phyloP scores from a whole-genome alignment of 495 filamentous ascomycete species.

The Podospora pseudoanserina region DNA sequence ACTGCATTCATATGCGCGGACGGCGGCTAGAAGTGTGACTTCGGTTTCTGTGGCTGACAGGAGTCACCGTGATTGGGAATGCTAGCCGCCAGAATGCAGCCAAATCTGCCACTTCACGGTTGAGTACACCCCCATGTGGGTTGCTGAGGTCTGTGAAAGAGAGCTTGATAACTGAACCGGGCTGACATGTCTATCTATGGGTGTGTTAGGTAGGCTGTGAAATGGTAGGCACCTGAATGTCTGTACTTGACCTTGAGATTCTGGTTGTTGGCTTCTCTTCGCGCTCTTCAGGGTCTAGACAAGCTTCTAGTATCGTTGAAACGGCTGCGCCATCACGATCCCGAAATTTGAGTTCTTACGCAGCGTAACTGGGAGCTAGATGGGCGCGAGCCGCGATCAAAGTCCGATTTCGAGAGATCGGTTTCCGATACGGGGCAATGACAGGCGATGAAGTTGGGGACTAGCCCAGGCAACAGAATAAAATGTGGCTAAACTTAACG shows the following conservation, averaged over 20 bases:
- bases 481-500: constrained; percentile 9
- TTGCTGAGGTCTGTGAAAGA: background rate
- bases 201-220: background rate
- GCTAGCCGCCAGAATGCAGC: constrained; percentile 28
- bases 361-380: background rate
- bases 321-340: constrained; percentile 9
- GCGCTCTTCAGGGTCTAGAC: background rate
- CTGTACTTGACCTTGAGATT: background rate
- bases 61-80: constrained; percentile 14
- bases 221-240: background rate
- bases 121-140: background rate
- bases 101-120: constrained; percentile 16
- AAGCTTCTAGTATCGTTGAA: too few relatives aligned
- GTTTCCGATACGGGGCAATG: constrained; percentile 12
- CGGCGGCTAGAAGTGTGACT: constrained; percentile 21
- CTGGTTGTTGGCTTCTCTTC: background rate
- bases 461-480: constrained; percentile 22
- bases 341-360: constrained; percentile 18
- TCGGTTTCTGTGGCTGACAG: constrained; percentile 1
- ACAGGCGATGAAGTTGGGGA: constrained; percentile 5
- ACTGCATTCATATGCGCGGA: constrained; percentile 10
- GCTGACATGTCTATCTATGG: background rate
- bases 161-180: background rate
- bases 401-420: constrained; percentile 22
- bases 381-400: background rate